A percentile compares a stretch with the other conserved stretches of the same genome.
These are phyloP conservation scores for Dictyostelium citrinum DNA, from an alignment of 78 protist species.

Conservation along the genomic window DNA sequence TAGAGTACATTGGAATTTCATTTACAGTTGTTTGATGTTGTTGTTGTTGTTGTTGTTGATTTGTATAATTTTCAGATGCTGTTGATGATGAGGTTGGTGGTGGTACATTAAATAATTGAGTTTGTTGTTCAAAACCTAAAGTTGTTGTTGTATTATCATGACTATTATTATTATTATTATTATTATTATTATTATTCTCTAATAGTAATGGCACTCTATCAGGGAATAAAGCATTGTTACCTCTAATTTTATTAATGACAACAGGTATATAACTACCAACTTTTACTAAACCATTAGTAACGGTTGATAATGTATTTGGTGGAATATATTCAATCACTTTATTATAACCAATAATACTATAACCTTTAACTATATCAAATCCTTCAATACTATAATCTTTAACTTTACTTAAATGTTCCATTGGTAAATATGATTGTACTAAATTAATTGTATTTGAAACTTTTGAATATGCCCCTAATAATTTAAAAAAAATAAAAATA, in stretches of 20 bases:
- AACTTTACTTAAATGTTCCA: neutral
- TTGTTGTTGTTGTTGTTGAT: too few relatives aligned
- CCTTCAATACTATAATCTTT: neutral
- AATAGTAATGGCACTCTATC: neutral
- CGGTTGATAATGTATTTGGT: neutral
- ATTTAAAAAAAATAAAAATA: neutral
- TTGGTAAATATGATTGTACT: neutral
- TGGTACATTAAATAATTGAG: neutral
- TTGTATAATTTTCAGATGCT: neutral
- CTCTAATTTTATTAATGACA: neutral
- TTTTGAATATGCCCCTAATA: neutral
- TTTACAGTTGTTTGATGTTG: neutral
- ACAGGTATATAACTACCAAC: neutral
- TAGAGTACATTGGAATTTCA: neutral
- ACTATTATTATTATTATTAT: neutral
- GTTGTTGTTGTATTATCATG: neutral
- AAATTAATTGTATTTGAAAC: neutral
- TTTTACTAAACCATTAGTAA: neutral
- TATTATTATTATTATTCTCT: neutral
- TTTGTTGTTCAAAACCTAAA: neutral
- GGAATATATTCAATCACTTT: neutral
- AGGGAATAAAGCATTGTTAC: neutral
- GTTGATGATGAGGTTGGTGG: slow-evolving; percentile 11
- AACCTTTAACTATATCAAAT: neutral
- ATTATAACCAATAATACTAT: neutral